These are phyloP conservation scores for Oryza glaberrima DNA, from an alignment of 176 grass and related monocot genomes.

Conservation along the genomic window DNA sequence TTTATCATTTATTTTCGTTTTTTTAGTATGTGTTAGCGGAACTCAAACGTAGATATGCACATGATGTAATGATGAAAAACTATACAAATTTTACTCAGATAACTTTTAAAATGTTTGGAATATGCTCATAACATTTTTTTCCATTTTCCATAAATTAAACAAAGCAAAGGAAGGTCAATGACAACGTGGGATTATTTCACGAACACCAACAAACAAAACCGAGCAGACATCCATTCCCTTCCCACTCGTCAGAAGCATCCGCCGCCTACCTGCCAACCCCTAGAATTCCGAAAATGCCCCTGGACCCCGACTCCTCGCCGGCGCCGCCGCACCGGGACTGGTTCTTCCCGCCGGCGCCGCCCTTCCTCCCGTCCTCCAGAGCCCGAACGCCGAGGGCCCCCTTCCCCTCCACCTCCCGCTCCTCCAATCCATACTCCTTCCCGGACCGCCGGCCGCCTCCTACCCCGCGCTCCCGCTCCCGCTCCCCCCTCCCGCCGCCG, in stretches of 20 bases:
- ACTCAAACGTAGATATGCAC: too few relatives aligned
- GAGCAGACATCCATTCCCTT: conserved; percentile 15
- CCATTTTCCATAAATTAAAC: neutral
- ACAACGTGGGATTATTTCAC: neutral
- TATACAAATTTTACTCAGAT: too few relatives aligned
- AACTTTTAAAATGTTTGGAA: too few relatives aligned
- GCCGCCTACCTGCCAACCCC: neutral
- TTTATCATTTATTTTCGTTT: too few relatives aligned
- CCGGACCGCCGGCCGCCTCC: conserved; percentile 47
- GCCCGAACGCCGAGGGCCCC: conserved; percentile 35
- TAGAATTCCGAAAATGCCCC: conserved; percentile 49
- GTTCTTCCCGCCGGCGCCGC: conserved; percentile 75
- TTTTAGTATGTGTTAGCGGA: too few relatives aligned
- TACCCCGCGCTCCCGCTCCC: conserved; percentile 38
- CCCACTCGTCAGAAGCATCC: neutral
- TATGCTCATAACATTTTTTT: neutral
- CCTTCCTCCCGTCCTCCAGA: conserved; percentile 51
- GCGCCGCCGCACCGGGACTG: conserved; percentile 59
- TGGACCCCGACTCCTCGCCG: conserved; percentile 55
- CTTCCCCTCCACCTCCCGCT: conserved; percentile 65
- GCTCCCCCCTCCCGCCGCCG: conserved; percentile 42
- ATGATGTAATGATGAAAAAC: too few relatives aligned
- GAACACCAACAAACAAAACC: neutral
- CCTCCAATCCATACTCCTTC: conserved; percentile 51
- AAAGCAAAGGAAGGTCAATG: neutral